These are phyloP conservation scores for Salix dunnii DNA, from an alignment of 345 rosid genomes.

Conservation along the genomic window DNA sequence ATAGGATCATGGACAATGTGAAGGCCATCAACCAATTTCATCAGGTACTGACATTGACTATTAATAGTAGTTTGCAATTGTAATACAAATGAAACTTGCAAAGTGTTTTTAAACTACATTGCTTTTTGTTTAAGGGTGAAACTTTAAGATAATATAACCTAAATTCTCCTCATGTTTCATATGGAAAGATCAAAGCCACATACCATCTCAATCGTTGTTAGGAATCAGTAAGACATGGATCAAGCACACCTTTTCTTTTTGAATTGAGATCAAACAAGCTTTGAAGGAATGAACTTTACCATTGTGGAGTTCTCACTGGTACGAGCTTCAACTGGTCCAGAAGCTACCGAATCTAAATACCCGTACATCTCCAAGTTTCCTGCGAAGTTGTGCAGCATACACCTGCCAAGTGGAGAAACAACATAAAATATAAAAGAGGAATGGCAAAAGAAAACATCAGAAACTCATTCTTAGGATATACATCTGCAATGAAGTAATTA, in stretches of 20 bases:
- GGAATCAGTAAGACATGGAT: neutral
- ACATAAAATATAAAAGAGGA: neutral
- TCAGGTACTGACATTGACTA: too few species aligned
- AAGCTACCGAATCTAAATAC: constrained; percentile 56
- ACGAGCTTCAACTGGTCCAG: constrained; percentile 64
- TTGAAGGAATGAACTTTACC: constrained; percentile 35
- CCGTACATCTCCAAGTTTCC: constrained; percentile 79
- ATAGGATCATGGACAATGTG: too few species aligned
- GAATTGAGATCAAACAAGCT: neutral
- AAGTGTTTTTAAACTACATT: too few species aligned
- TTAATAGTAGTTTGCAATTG: too few species aligned
- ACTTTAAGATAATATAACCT: too few species aligned
- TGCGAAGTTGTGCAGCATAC: constrained; percentile 79
- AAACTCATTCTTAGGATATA: neutral
- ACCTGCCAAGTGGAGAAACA: constrained; percentile 41
- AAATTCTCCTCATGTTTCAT: too few species aligned
- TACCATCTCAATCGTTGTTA: neutral
- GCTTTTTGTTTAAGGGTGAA: too few species aligned
- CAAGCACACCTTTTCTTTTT: too few species aligned
- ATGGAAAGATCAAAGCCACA: neutral
- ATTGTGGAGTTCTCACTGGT: constrained; percentile 56
- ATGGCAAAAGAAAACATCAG: neutral
- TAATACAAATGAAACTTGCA: too few species aligned
- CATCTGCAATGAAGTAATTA: too few species aligned
- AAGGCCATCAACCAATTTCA: too few species aligned